A percentile compares a stretch with the other conserved stretches of the same genome.
These are phyloP conservation scores for Camellia granthamiana DNA, from an alignment of 148 eudicot species.

Conservation along the genomic window DNA sequence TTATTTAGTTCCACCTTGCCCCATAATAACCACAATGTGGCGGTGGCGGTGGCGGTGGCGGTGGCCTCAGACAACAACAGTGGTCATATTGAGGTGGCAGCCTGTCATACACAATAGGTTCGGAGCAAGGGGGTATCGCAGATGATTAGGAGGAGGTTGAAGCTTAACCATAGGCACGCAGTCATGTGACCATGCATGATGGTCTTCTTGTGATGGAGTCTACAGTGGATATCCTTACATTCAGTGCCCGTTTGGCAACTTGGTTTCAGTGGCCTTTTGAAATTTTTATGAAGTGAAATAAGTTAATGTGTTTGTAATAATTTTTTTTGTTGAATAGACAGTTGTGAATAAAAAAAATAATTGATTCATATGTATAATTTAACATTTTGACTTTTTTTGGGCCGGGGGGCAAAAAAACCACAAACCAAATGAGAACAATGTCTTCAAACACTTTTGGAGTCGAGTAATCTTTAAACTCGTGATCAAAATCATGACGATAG, in stretches of 20 bases:
- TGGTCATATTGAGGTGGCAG: constrained; percentile 6
- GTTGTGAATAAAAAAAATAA: too few species aligned
- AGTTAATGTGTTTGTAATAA: too few species aligned
- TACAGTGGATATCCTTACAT: background rate
- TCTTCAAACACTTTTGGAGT: background rate
- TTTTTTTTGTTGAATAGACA: too few species aligned
- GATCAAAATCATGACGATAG: background rate
- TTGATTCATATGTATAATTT: too few species aligned
- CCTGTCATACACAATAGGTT: constrained; percentile 9
- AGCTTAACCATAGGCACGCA: background rate
- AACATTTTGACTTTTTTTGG: too few species aligned
- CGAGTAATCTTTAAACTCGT: background rate
- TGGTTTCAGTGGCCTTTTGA: too few species aligned
- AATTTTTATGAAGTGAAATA: too few species aligned
- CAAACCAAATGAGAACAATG: too few species aligned
- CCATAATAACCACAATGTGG: background rate
- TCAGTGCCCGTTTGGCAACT: too few species aligned
- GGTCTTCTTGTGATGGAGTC: background rate
- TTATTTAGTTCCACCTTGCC: too few species aligned
- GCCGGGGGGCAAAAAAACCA: too few species aligned
- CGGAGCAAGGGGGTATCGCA: background rate
- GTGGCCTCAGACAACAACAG: background rate
- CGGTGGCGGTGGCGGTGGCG: background rate
- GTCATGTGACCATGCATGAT: background rate
- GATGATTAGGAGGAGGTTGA: background rate